Conservation (phyloP, 2,329 filamentous ascomycete genomes). For the Fusarium algeriense region DNA sequence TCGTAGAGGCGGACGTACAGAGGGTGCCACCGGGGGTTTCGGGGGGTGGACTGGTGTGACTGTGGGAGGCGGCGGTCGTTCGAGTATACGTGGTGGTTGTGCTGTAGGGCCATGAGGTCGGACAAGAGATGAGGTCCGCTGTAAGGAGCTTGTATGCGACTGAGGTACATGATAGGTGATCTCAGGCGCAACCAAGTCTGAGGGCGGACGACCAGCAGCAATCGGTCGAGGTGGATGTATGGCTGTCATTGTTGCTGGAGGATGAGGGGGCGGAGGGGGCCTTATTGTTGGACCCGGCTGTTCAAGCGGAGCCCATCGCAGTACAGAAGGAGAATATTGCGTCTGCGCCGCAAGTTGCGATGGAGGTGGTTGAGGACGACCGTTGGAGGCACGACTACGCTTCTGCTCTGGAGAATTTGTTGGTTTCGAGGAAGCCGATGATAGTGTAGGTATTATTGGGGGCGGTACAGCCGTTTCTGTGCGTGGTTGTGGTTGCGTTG, state of each 20-base stretch:
- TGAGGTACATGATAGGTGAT: conserved; percentile 57
- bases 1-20: conserved; percentile 54
- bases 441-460: conserved; percentile 31
- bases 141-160: conserved; percentile 43
- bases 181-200: conserved; percentile 56
- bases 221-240: conserved; percentile 28
- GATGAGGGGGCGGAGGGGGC: neutral
- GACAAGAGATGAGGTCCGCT: conserved; percentile 49
- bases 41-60: conserved; percentile 53
- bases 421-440: conserved; percentile 6
- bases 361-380: conserved; percentile 14
- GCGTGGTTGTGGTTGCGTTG: conserved; percentile 32
- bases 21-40: conserved; percentile 48
- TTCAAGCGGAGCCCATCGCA: conserved; percentile 47
- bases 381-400: conserved; percentile 35
- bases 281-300: conserved; percentile 33
- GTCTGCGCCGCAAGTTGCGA: conserved; percentile 20
- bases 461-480: conserved; percentile 37
- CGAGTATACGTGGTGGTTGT: conserved; percentile 49
- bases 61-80: conserved; percentile 45
- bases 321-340: conserved; percentile 33
- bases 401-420: conserved; percentile 35
- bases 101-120: conserved; percentile 52
- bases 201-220: conserved; percentile 44
- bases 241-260: conserved; percentile 41